Percentiles rank a stretch among this genome's conserved stretches.
Evolutionary conservation across 192 early-diverging fungal genomes (phyloP).

Genomic region (Pilobolus umbonatus): DNA sequence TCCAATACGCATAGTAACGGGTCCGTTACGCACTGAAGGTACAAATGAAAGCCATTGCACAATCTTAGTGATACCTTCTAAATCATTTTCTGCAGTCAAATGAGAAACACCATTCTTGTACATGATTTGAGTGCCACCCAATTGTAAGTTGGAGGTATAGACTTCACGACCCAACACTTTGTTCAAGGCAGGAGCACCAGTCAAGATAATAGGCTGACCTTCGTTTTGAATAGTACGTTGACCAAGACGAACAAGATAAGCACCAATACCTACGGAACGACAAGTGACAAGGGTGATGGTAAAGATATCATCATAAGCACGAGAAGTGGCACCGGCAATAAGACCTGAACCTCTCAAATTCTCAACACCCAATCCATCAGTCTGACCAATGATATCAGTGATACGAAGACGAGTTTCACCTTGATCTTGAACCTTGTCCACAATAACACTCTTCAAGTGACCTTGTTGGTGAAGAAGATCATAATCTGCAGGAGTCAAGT

Average conservation of each 20-base stretch:
- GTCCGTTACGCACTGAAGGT: conserved; percentile 66
- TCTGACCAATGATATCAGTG: conserved; percentile 79
- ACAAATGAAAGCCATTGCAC: conserved; percentile 92
- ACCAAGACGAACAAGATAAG: conserved; percentile 96
- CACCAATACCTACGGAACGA: conserved; percentile 97
- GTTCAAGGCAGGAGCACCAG: conserved; percentile 94
- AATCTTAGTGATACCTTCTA: conserved; percentile 88
- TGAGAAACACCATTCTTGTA: conserved; percentile 98
- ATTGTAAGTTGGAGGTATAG: conserved; percentile 95
- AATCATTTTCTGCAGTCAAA: conserved; percentile 92
- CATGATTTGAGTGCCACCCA: conserved; percentile 99
- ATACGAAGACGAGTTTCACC: conserved; percentile 79
- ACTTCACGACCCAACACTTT: conserved; percentile 98
- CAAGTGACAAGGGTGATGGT: conserved; percentile 95
- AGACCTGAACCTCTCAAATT: conserved; percentile 93
- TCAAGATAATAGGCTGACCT: conserved; percentile 97
- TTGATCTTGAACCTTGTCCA: conserved; percentile 64
- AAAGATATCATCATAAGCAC: conserved; percentile 97
- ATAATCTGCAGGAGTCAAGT: conserved; percentile 73
- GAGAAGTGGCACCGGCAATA: conserved; percentile 96
- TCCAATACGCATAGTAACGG: conserved; percentile 57
- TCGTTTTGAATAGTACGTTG: conserved; percentile 97
- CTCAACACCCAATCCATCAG: conserved; percentile 93
- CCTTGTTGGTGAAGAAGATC: conserved; percentile 54
- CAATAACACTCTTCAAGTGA: conserved; percentile 65